phyloP scores from a whole-genome alignment of 345 rosid genomes.

The Gossypium australe region DNA sequence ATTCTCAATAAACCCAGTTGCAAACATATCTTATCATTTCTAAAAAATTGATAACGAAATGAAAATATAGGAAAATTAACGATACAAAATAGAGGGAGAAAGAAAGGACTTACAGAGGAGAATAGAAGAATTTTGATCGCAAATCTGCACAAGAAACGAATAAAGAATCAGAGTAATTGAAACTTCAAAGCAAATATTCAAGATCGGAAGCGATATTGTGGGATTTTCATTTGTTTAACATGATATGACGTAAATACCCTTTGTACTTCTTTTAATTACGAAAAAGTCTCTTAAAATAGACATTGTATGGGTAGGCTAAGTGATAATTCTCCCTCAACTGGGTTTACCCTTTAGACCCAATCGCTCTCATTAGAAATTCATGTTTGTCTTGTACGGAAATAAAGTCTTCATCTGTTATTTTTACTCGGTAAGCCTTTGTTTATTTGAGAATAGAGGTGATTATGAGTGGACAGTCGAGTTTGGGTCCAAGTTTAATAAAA shows the following conservation, averaged over 20 bases:
- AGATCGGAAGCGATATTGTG: neutral
- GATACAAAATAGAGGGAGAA: neutral
- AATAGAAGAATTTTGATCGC: neutral
- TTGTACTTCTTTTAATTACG: neutral
- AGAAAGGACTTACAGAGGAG: neutral
- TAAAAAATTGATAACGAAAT: neutral
- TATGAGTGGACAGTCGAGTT: accelerated
- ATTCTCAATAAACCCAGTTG: slow-evolving; percentile 4
- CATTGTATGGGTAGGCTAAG: too few species aligned
- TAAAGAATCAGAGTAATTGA: neutral
- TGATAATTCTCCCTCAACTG: too few species aligned
- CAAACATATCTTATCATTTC: slow-evolving; percentile 2
- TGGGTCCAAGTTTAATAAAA: accelerated
- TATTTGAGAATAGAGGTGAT: too few species aligned
- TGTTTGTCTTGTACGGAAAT: too few species aligned
- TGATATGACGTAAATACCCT: neutral
- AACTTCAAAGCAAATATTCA: slow-evolving; percentile 11
- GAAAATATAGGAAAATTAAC: neutral
- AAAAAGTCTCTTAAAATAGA: neutral
- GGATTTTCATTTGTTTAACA: neutral
- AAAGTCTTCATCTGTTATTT: too few species aligned
- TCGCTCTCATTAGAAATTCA: too few species aligned
- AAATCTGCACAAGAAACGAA: neutral
- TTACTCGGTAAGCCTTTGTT: too few species aligned
- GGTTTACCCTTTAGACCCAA: too few species aligned